A percentile compares a stretch with the other conserved stretches of the same genome.
Conservation (phyloP, 768 basidiomycete species). For the Hydnomerulius pinastri region DNA sequence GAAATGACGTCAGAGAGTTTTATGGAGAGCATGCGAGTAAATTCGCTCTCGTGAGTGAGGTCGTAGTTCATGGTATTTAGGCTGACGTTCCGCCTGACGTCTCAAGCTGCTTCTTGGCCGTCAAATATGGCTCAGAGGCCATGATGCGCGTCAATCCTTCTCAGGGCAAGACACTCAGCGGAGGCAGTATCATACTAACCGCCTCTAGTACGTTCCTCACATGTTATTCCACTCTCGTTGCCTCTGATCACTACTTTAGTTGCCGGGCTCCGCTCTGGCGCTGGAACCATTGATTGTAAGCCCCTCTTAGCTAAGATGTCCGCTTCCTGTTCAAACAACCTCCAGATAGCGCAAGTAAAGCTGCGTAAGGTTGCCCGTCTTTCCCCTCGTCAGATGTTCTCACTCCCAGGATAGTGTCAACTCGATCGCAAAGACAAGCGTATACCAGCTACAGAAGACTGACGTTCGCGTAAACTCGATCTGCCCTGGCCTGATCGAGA, state of each 20-base stretch:
- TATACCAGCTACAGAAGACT: conserved; percentile 76
- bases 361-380: conserved; percentile 60
- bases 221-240: not conserved
- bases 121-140: conserved; percentile 82
- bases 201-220: conserved; percentile 63
- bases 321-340: conserved; percentile 13
- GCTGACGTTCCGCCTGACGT: conserved; percentile 4
- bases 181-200: conserved; percentile 86
- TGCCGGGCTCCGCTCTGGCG: conserved; percentile 82
- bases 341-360: conserved; percentile 89
- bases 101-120: conserved; percentile 80
- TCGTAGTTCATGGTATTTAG: conserved; percentile 11
- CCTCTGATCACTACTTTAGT: conserved; percentile 43
- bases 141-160: conserved; percentile 72
- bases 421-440: conserved; percentile 80
- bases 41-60: conserved; percentile 55
- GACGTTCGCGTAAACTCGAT: conserved; percentile 89
- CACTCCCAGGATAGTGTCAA: conserved; percentile 62
- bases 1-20: conserved; percentile 65
- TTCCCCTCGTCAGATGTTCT: conserved; percentile 1
- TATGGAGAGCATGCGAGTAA: conserved; percentile 78
- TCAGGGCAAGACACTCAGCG: conserved; percentile 64
- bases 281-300: conserved; percentile 81
- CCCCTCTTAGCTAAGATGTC: not conserved
- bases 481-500: conserved; percentile 92